These are phyloP conservation scores for Neurospora sp. DNA, from an alignment of 2,329 filamentous ascomycete genomes.

Conservation along the genomic window DNA sequence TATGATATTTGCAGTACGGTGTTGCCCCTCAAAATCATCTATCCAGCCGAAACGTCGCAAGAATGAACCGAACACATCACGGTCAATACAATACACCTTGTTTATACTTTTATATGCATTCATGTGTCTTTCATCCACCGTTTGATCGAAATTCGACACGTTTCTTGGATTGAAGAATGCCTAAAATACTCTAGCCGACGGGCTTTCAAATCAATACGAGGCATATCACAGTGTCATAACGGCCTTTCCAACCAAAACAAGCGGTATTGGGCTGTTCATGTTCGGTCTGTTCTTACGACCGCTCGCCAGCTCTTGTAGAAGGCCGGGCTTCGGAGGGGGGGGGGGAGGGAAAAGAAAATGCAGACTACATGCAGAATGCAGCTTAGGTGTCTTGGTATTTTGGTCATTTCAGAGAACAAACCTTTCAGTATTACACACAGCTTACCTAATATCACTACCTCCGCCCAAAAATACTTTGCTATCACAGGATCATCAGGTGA, in stretches of 20 bases:
- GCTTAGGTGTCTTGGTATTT: too few species aligned
- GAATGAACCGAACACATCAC: not conserved
- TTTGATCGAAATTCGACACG: not conserved
- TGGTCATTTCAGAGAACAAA: too few species aligned
- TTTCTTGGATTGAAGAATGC: not conserved
- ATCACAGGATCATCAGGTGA: not conserved
- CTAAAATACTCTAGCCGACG: not conserved
- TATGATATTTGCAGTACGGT: not conserved
- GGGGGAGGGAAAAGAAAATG: too few species aligned
- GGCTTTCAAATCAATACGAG: not conserved
- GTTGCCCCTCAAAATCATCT: not conserved
- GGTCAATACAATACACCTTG: not conserved
- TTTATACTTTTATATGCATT: not conserved
- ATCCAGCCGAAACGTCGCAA: not conserved
- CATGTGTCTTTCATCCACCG: too few species aligned
- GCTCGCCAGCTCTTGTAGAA: too few species aligned
- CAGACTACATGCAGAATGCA: too few species aligned
- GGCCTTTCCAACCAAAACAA: too few species aligned
- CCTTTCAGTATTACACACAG: too few species aligned
- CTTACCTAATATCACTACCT: not conserved
- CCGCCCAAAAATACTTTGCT: not conserved
- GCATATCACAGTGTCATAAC: too few species aligned
- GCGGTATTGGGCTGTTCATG: constrained; percentile 29
- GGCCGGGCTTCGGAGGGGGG: too few species aligned
- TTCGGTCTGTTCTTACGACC: constrained; percentile 13